Evolutionary conservation across 331 rosid species (phyloP), one percentile per base, ranked within the genome.

Genomic region (Pyrus hybrid): DNA sequence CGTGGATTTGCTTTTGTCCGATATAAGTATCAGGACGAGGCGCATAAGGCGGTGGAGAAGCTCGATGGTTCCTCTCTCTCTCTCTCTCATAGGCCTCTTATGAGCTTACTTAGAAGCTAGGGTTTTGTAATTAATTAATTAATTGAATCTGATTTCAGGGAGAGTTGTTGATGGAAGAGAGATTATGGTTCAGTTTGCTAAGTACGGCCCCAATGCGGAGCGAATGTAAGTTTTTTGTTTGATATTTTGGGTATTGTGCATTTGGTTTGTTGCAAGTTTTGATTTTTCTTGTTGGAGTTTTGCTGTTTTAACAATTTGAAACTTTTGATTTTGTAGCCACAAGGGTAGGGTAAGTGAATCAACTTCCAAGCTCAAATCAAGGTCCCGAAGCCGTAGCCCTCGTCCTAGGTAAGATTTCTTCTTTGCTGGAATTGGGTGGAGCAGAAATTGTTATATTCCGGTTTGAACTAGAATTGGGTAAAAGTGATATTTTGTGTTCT

Each of bases 151-250:
- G 8, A 17, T 61, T 58, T 20, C 69, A 89, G 94, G 94, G 41
- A 85, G 87, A 80, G 83, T 89, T 69, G 88, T 89, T 1, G 90
- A 87, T 77, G 94, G 94, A 14, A 84, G 94, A 80, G 94, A 89
- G 85, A 89, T 89, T 76, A 89, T 87, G 94, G 94, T 89, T 79
- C 94, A 89, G 68, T 89, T 89, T 37, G 94, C 94, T n/a, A 89
- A 89, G 86, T 89, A 89, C 7, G 94, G 94, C 43, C 92, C 94
- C 12, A 89, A 89, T 85, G 94, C 94, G 10, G 94, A 89, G 84
- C 63, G 83, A 68, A 89, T 89, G 94, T 89, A 33, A 82, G 90
- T 78, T 71, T 30, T 63, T 74, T 5, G 28, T 68, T 20, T 41
- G 17, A 43, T 60, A 13, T 25, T 21, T 13, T 71, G 66, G 21